A percentile compares a stretch with the other conserved stretches of the same genome.
Conservation (phyloP, 164 flowering plant genomes). For the Chloranthus sessilifolius region DNA sequence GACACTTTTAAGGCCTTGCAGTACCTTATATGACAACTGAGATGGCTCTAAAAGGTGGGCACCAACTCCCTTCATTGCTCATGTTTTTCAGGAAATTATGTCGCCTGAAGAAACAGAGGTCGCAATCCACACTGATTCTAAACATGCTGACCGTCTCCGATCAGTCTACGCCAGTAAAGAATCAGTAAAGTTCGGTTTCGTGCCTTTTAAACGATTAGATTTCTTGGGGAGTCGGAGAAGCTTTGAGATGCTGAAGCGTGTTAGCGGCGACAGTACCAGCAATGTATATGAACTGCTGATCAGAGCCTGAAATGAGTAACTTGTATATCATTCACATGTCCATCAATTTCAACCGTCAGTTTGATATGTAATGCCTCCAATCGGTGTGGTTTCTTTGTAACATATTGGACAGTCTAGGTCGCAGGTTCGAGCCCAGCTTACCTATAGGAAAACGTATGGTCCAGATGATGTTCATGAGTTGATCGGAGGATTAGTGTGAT, state of each 20-base stretch:
- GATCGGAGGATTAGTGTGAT: too few species aligned
- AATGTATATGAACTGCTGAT: constrained; percentile 76
- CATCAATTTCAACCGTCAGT: too few species aligned
- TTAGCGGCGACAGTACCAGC: constrained; percentile 61
- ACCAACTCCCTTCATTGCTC: not conserved
- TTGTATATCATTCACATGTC: too few species aligned
- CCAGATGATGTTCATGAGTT: too few species aligned
- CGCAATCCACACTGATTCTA: constrained; percentile 88
- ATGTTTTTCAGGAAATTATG: constrained; percentile 69
- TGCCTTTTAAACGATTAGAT: constrained; percentile 61
- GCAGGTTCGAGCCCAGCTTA: too few species aligned
- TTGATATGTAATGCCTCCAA: too few species aligned
- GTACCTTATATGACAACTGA: too few species aligned
- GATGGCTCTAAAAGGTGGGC: too few species aligned
- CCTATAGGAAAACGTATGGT: too few species aligned
- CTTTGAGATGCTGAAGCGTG: constrained; percentile 92
- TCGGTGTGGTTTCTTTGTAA: too few species aligned
- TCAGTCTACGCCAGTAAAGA: constrained; percentile 54
- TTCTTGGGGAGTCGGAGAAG: constrained; percentile 88
- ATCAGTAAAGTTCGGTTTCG: constrained; percentile 34
- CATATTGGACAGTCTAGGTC: too few species aligned
- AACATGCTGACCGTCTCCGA: constrained; percentile 80
- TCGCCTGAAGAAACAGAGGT: constrained; percentile 62
- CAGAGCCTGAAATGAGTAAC: constrained; percentile 69
- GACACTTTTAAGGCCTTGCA: too few species aligned